Evolutionary conservation across 139 green algal species (phyloP), one percentile per base, ranked within the genome.

Genomic region (Chlorella sp.): DNA sequence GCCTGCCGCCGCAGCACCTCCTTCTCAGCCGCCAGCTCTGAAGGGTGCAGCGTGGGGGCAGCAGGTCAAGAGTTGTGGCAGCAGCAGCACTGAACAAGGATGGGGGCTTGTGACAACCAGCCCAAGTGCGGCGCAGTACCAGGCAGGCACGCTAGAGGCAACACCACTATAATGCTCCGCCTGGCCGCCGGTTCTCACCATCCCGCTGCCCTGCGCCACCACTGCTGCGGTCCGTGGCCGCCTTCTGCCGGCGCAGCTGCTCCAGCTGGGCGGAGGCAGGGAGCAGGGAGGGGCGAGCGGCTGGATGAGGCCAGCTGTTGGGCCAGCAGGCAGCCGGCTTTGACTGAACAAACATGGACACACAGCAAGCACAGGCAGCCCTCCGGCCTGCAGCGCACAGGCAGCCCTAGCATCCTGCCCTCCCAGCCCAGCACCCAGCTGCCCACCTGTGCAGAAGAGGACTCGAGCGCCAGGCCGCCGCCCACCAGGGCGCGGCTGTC

Each of bases 401-500:
- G n/a, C n/a, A n/a, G n/a, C n/a, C n/a, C n/a, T n/a, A n/a, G n/a
- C n/a, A n/a, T n/a, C n/a, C n/a, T n/a, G n/a, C n/a, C n/a, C n/a
- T n/a, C n/a, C n/a, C n/a, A n/a, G n/a, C n/a, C n/a, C n/a, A n/a
- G n/a, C 6, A 51, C 44, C 13, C 67, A 73, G 26, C 68, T 73
- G 11, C 28, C 51, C 51, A 60, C 51, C 51, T 60, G 51, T 9
- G 51, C 51, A 21, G 51, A 60, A 2, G 51, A 60, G 13, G 51
- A 60, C 69, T 87, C 56, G 25, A 90, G 55, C 12, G 41, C 80
- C 39, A 51, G 36, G 3, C 74, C 88, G 26, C 39, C 76, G 26
- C 72, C 80, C 11, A 65, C 88, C 25, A 93, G 78, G 38, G 69
- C 85, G 15, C 41, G n/a, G 16, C 80, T 87, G 60, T 92, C 89